A percentile compares a stretch with the other conserved stretches of the same genome.
Conservation (phyloP, 768 basidiomycete species). For the Mycena galericulata region DNA sequence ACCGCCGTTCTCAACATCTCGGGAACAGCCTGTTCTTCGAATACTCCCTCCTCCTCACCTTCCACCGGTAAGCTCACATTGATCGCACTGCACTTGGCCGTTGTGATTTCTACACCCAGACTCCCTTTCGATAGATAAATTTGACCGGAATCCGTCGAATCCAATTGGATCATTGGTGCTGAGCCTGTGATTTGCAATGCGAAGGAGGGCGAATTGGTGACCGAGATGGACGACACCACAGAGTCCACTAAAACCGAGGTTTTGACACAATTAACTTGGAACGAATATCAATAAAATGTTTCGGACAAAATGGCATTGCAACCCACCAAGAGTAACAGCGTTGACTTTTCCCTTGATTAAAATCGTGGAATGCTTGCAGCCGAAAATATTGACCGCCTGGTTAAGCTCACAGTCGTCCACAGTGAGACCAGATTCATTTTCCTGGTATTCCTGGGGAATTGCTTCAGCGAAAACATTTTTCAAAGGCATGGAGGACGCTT, state of each 20-base stretch:
- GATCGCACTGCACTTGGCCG: constrained; percentile 93
- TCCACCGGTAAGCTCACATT: constrained; percentile 90
- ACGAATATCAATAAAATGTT: background rate
- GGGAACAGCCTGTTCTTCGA: constrained; percentile 89
- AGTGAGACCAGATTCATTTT: constrained; percentile 78
- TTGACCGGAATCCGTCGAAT: constrained; percentile 95
- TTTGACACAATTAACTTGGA: constrained; percentile 90
- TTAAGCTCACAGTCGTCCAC: constrained; percentile 82
- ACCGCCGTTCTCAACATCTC: constrained; percentile 95
- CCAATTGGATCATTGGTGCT: constrained; percentile 93
- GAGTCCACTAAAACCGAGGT: constrained; percentile 91
- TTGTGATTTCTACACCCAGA: constrained; percentile 85
- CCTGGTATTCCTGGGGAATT: constrained; percentile 84
- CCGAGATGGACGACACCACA: constrained; percentile 89
- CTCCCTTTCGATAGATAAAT: constrained; percentile 91
- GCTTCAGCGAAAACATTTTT: background rate
- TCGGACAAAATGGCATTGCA: constrained; percentile 2
- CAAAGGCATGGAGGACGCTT: constrained; percentile 41
- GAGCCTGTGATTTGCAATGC: constrained; percentile 90
- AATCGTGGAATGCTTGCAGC: constrained; percentile 88
- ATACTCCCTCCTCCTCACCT: constrained; percentile 93
- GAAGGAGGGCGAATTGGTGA: constrained; percentile 95
- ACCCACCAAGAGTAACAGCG: constrained; percentile 87
- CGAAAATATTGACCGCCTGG: constrained; percentile 90
- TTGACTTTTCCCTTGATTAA: constrained; percentile 95